Base-by-base conservation (phyloP, 2,329 filamentous ascomycete species). In the Stenocarpella maydis region DNA sequence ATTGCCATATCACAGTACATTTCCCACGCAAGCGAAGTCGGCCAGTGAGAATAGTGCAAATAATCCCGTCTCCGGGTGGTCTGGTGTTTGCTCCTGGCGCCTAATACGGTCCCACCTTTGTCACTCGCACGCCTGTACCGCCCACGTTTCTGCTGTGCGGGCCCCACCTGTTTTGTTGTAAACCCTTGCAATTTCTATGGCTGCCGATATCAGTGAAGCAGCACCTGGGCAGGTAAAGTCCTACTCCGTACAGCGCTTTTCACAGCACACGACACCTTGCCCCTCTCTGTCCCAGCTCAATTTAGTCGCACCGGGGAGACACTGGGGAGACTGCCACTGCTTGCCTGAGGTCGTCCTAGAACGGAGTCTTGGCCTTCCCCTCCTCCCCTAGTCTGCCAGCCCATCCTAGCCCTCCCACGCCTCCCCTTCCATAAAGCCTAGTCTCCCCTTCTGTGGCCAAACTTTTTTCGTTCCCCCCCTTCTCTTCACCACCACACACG, bases 331-430 rank as follows among this genome's bases (percentile, higher is more conserved):
- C 34, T 55, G 58, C 41, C 58, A 49, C 28, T 63, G 58, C 41
- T 67, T 64, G 66, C 58, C 66, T 45, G 54, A 69, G 52, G 52
- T 53, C 31, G 50, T 50, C 54, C 63, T 58, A 66, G 67, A 69
- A 52, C 67, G 47, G 63, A 71, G 67, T 34, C 69, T 61, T 66
- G 67, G 69, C 67, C 41, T 24, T 26, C 49, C 34, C 34, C 34
- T 10, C 12, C 34, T 10, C 58, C 58, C 41, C 67, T 31, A 37
- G 34, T 49, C 68, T 50, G 24, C 37, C 54, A 67, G 34, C 24
- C 64, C 49, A 61, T 37, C 31, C 64, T 67, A 49, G 65, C 28
- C 28, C 64, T 55, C 41, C 45, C 55, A 41, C 37, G 50, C 64
- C 53, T n/a, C 12, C 15, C 52, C 65, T 50, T 61, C 52, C 50